Percentiles rank a stretch among this genome's conserved stretches.
phyloP scores from a whole-genome alignment of 2,329 filamentous ascomycete genomes.

The Claviceps cyperi region DNA sequence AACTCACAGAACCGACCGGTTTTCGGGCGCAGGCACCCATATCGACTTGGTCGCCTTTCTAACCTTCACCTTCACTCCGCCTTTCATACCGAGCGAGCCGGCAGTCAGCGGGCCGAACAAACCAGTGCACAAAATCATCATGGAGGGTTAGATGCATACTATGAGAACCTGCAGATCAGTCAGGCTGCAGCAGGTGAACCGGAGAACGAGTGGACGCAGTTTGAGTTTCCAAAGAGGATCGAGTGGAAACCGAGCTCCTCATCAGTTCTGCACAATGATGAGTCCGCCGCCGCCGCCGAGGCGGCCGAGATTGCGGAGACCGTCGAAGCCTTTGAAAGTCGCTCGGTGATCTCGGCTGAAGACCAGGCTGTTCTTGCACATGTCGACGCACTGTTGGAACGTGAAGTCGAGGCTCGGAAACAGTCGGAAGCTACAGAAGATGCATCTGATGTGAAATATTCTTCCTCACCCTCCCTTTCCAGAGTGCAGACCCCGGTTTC shows the following conservation, averaged over 20 bases:
- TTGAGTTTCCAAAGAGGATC: constrained; percentile 75
- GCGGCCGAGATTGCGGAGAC: constrained; percentile 16
- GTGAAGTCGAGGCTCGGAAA: constrained; percentile 51
- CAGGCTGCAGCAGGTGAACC: constrained; percentile 43
- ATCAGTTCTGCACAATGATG: constrained; percentile 45
- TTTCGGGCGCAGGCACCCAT: constrained; percentile 44
- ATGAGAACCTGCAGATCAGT: constrained; percentile 73
- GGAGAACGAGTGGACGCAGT: constrained; percentile 80
- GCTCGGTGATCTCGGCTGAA: constrained; percentile 27
- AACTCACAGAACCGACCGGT: constrained; percentile 56
- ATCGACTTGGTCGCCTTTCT: constrained; percentile 37
- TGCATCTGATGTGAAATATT: constrained; percentile 22
- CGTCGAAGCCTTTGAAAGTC: constrained; percentile 21
- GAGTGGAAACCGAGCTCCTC: constrained; percentile 64
- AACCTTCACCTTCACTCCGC: constrained; percentile 58
- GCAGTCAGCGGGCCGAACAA: constrained; percentile 39
- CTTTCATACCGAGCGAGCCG: constrained; percentile 48
- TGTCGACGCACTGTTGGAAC: constrained; percentile 71
- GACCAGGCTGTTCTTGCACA: constrained; percentile 54
- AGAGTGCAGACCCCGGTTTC: constrained; percentile 25
- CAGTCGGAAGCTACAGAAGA: constrained; percentile 30
- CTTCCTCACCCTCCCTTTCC: constrained; percentile 26
- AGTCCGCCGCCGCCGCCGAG: constrained; percentile 24
- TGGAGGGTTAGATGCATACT: constrained; percentile 75
- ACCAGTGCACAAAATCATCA: constrained; percentile 38